These are phyloP conservation scores for Puccinia coronata DNA, from an alignment of 1,284 basidiomycete genomes.

Conservation along the genomic window DNA sequence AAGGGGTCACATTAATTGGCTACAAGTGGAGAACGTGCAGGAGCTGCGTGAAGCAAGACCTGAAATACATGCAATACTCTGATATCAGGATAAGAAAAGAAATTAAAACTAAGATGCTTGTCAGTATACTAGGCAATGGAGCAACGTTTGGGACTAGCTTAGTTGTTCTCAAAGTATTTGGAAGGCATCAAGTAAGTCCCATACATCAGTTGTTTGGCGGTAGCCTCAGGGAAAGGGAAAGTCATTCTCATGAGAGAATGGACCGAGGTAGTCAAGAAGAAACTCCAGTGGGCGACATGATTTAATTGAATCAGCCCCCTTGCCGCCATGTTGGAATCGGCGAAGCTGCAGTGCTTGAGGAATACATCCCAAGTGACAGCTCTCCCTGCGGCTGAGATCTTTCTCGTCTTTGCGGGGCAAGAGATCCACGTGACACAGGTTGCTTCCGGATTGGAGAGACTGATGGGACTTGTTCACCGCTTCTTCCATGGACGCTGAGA, in stretches of 20 bases:
- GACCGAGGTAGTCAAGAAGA: not conserved
- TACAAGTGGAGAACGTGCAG: too few species aligned
- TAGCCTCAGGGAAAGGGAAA: not conserved
- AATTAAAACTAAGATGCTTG: too few species aligned
- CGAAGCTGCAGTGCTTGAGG: not conserved
- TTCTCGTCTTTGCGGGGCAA: not conserved
- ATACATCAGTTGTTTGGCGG: not conserved
- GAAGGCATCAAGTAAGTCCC: not conserved
- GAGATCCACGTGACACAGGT: not conserved
- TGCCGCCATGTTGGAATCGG: not conserved
- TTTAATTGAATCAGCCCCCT: not conserved
- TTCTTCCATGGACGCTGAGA: not conserved
- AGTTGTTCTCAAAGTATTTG: too few species aligned
- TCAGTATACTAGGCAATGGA: too few species aligned
- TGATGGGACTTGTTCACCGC: not conserved
- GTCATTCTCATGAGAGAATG: not conserved
- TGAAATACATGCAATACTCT: too few species aligned
- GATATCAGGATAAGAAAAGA: too few species aligned
- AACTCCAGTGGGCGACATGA: not conserved
- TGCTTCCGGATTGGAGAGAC: not conserved
- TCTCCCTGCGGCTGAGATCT: not conserved
- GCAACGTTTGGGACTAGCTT: too few species aligned
- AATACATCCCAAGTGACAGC: not conserved
- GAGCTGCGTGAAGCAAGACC: too few species aligned
- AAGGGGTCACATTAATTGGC: too few species aligned